A percentile compares a stretch with the other conserved stretches of the same genome.
Conservation (phyloP, 1,284 basidiomycete species). For the Ceratobasidium sp. region DNA sequence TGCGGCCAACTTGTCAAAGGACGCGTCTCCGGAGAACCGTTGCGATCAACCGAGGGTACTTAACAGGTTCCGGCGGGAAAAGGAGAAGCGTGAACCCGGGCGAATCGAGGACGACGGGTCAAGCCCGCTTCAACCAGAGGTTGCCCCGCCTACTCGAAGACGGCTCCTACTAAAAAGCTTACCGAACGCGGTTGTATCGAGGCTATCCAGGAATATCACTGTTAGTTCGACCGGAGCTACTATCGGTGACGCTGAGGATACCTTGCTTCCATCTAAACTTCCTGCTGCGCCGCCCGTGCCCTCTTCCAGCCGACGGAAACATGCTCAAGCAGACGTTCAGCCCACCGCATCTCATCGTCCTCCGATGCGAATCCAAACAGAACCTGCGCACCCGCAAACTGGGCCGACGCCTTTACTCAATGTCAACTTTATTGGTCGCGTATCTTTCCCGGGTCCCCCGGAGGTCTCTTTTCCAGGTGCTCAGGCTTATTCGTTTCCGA, state of each 20-base stretch:
- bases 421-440: conserved; percentile 1
- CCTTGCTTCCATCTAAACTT: background rate
- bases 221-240: conserved; percentile 15
- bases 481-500: background rate
- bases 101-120: background rate
- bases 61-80: conserved; percentile 11
- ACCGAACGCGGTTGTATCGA: background rate
- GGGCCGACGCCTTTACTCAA: background rate
- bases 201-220: background rate
- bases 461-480: background rate
- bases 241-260: conserved; percentile 8
- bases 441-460: background rate
- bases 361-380: background rate
- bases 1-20: background rate
- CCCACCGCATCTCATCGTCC: background rate
- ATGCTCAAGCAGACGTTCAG: background rate
- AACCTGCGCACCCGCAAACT: background rate
- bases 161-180: background rate
- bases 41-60: conserved; percentile 2
- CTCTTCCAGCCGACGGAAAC: background rate
- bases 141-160: background rate
- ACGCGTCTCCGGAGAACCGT: conserved; percentile 14
- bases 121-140: background rate
- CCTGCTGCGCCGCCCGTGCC: background rate
- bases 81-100: background rate